Evolutionary conservation across 768 basidiomycete species (phyloP).

Genomic region (Hemileccinum impolitum): DNA sequence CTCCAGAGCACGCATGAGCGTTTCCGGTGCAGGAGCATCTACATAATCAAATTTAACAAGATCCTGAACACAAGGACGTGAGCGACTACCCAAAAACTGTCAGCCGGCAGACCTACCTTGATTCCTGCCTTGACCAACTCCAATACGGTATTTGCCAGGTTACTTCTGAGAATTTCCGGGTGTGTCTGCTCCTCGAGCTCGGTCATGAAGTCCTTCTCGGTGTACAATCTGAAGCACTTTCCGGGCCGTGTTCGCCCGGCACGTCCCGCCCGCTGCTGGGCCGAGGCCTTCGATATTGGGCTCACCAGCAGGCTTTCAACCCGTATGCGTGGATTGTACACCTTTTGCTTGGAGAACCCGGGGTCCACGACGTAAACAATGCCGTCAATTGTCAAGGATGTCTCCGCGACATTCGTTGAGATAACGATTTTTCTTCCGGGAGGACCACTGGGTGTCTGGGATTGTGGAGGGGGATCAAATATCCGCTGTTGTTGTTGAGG

Average conservation of each 20-base stretch:
- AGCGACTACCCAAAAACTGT: background rate
- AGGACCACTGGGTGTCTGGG: slow-evolving; percentile 61
- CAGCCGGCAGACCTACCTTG: slow-evolving; percentile 44
- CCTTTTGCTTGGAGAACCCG: slow-evolving; percentile 96
- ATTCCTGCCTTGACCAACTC: slow-evolving; percentile 94
- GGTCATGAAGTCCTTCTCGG: slow-evolving; percentile 94
- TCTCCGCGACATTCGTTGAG: slow-evolving; percentile 97
- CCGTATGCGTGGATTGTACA: slow-evolving; percentile 96
- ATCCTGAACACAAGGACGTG: slow-evolving; percentile 41
- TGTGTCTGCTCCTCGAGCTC: slow-evolving; percentile 97
- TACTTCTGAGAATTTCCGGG: slow-evolving; percentile 92
- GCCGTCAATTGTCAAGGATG: slow-evolving; percentile 95
- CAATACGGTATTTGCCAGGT: slow-evolving; percentile 89
- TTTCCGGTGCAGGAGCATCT: slow-evolving; percentile 93
- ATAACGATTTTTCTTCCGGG: slow-evolving; percentile 92
- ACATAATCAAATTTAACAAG: slow-evolving; percentile 86
- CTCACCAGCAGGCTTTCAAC: slow-evolving; percentile 92
- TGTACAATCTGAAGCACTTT: slow-evolving; percentile 96
- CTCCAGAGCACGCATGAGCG: slow-evolving; percentile 95
- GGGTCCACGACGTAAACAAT: slow-evolving; percentile 99
- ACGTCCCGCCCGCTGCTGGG: slow-evolving; percentile 94
- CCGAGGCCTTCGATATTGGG: slow-evolving; percentile 95
- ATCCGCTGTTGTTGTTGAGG: slow-evolving; percentile 95
- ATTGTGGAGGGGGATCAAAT: slow-evolving; percentile 81
- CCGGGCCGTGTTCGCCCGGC: slow-evolving; percentile 95